Conservation (phyloP, 208 protist genomes). For the Crithidia sp. region DNA sequence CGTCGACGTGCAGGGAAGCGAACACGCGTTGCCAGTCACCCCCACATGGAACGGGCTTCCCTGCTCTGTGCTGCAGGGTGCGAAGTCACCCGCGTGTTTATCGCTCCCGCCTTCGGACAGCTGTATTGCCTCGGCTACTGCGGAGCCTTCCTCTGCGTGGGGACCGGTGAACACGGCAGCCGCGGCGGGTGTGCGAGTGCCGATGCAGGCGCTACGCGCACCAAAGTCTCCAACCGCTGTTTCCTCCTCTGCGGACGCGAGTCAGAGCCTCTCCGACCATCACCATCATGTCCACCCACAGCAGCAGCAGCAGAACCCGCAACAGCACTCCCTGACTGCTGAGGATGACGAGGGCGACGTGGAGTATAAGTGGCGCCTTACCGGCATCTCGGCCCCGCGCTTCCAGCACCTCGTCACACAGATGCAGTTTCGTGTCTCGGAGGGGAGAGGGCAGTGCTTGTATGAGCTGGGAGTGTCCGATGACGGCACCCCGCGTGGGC, state of each 20-base stretch:
- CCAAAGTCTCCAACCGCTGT: no score
- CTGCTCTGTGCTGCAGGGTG: constrained; percentile 4
- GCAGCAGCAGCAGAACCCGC: no score
- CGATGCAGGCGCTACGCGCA: no score
- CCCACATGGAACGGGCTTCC: constrained; percentile 19
- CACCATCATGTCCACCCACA: neutral
- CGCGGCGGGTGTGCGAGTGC: neutral
- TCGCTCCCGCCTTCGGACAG: neutral
- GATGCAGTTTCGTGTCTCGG: constrained; percentile 93
- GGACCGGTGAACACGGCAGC: no score
- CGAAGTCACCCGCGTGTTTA: constrained; percentile 1
- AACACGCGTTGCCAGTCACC: neutral
- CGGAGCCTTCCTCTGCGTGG: neutral
- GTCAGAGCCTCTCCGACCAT: neutral
- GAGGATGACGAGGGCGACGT: constrained; percentile 95
- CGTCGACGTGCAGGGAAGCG: neutral
- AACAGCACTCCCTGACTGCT: constrained; percentile 38
- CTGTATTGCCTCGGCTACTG: neutral
- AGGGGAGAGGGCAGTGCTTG: constrained; percentile 93
- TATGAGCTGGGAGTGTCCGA: constrained; percentile 96
- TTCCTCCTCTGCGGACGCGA: neutral
- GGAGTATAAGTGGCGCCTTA: constrained; percentile 97
- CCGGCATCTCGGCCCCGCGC: constrained; percentile 67
- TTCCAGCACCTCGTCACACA: constrained; percentile 95
- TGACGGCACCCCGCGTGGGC: constrained; percentile 86